Conservation (phyloP, 192 early-diverging fungal genomes). For the Backusella psychrophila region DNA sequence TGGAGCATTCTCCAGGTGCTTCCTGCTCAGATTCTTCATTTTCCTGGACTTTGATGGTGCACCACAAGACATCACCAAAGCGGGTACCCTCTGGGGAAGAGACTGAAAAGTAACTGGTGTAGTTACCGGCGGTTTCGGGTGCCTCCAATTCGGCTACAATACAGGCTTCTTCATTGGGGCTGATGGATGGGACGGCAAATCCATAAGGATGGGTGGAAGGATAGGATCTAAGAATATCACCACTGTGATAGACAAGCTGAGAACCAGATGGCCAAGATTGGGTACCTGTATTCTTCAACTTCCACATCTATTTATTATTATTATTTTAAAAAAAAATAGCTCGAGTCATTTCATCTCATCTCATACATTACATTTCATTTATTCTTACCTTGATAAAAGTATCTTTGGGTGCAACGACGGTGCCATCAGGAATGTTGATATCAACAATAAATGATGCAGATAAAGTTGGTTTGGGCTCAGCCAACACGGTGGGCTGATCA, state of each 20-base stretch:
- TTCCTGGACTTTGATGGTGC: slow-evolving; percentile 49
- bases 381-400: slow-evolving; percentile 53
- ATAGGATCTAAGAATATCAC: slow-evolving; percentile 37
- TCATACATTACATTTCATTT: background rate
- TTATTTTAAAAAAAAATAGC: too few species aligned
- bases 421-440: slow-evolving; percentile 64
- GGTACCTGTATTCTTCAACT: slow-evolving; percentile 58
- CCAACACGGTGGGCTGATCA: background rate
- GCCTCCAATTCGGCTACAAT: slow-evolving; percentile 65
- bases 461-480: background rate
- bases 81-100: slow-evolving; percentile 52
- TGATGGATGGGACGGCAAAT: slow-evolving; percentile 45
- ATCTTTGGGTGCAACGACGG: slow-evolving; percentile 46
- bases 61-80: slow-evolving; percentile 71
- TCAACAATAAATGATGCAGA: slow-evolving; percentile 62
- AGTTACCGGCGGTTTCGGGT: slow-evolving; percentile 55
- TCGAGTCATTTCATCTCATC: too few species aligned
- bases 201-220: slow-evolving; percentile 40
- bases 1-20: background rate
- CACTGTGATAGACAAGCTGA: slow-evolving; percentile 52
- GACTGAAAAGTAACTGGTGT: slow-evolving; percentile 64
- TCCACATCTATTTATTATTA: slow-evolving; percentile 62
- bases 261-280: slow-evolving; percentile 60
- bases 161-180: slow-evolving; percentile 50
- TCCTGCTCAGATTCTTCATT: background rate